Base-by-base conservation (phyloP, 2,329 filamentous ascomycete species). In the Dothiorella sarmentorum region DNA sequence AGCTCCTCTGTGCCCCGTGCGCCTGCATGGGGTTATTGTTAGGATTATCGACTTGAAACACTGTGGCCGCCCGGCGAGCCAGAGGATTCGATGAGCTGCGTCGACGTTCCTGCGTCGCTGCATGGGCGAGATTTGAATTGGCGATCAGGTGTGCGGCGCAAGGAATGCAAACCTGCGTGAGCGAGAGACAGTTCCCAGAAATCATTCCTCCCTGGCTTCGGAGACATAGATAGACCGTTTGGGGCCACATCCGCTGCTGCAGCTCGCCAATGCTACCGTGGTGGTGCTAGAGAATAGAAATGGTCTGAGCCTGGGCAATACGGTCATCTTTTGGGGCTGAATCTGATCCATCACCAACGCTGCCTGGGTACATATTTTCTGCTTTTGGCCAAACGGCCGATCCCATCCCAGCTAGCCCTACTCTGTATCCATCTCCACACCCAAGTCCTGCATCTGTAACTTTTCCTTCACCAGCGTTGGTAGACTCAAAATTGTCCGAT, bases 211-310 rank as follows among this genome's bases (percentile, higher is more conserved):
- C 69, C 70, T 74, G 68, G 65, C 71, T 63, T 72, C 70, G 71
- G 71, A 70, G 69, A 73, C 71, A 71, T 75, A 74, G 66, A 71
- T 65, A 66, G 63, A 62, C 73, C 69, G 63, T 62, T 71, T 76
- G 71, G 65, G 73, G 73, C 69, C 70, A 71, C 69, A 70, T 64
- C 72, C 70, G 72, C 71, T 71, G 68, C 73, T 77, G 75, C 75
- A 77, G 74, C 73, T 73, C 72, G 67, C 73, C 73, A 75, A 74
- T 75, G 71, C 72, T 73, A 76, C 72, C 70, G 69, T 74, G 69
- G 58, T 60, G 58, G 71, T 73, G 71, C 71, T 74, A 71, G 69
- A 71, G 66, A 69, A 71, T 66, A 69, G 65, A 69, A 69, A 70
- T 74, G 73, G 74, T 69, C 74, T 76, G 73, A 76, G 73, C 73